phyloP scores from a whole-genome alignment of 305 asterid genomes.

The Fraxinus albicans region DNA sequence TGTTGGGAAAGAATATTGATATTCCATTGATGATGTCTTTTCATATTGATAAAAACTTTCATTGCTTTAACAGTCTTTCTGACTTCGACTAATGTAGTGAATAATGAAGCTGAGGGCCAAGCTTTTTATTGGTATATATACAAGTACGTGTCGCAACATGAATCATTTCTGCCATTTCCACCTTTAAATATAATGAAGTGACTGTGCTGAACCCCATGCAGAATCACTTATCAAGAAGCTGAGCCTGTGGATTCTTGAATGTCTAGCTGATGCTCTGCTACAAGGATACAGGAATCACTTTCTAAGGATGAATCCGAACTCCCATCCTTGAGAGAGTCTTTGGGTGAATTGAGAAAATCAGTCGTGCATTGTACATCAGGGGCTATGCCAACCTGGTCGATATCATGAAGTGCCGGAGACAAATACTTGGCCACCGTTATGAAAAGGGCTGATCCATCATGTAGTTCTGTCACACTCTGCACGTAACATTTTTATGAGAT shows the following conservation, averaged over 20 bases:
- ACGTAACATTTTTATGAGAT: not conserved
- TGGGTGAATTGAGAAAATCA: constrained; percentile 57
- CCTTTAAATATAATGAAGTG: not conserved
- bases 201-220: not conserved
- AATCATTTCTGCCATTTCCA: not conserved
- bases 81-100: too few species aligned
- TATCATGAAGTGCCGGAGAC: constrained; percentile 88
- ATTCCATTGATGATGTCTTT: too few species aligned
- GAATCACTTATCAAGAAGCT: constrained; percentile 45
- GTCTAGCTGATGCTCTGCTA: constrained; percentile 87
- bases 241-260: constrained; percentile 58
- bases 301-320: constrained; percentile 52
- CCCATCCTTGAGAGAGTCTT: constrained; percentile 38
- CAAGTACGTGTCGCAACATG: constrained; percentile 2
- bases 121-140: not conserved
- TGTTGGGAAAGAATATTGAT: too few species aligned
- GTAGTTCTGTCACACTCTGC: constrained; percentile 90
- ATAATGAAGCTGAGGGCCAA: too few species aligned
- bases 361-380: constrained; percentile 84
- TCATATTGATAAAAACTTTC: too few species aligned
- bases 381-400: constrained; percentile 85
- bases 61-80: too few species aligned
- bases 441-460: constrained; percentile 92
- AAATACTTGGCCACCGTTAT: constrained; percentile 85
- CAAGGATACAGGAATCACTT: constrained; percentile 77